These are phyloP conservation scores for Rasamsonia emersonii DNA, from an alignment of 2,329 filamentous ascomycete species.

Conservation along the genomic window DNA sequence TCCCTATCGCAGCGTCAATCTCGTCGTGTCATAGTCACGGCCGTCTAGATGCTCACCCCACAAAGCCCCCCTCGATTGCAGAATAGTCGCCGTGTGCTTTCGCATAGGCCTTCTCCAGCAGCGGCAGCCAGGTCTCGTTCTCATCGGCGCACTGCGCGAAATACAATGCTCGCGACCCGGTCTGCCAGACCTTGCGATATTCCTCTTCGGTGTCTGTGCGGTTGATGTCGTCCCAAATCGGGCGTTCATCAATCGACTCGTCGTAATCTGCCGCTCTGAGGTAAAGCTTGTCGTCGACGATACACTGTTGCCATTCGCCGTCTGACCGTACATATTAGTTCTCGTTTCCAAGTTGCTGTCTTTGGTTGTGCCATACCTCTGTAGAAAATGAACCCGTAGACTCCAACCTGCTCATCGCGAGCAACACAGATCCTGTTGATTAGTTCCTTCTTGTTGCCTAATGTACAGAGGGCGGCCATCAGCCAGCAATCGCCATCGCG, in stretches of 20 bases:
- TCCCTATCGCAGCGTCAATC: slow-evolving; percentile 29
- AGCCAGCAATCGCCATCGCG: slow-evolving; percentile 79
- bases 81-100: slow-evolving; percentile 76
- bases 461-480: slow-evolving; percentile 67
- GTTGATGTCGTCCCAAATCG: slow-evolving; percentile 66
- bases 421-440: slow-evolving; percentile 68
- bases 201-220: slow-evolving; percentile 63
- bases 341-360: slow-evolving; percentile 2
- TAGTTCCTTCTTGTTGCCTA: slow-evolving; percentile 63
- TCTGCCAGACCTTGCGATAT: slow-evolving; percentile 63
- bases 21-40: neutral
- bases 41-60: slow-evolving; percentile 38
- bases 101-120: slow-evolving; percentile 75
- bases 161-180: slow-evolving; percentile 66
- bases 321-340: slow-evolving; percentile 41
- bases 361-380: slow-evolving; percentile 39
- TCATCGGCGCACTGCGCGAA: slow-evolving; percentile 68
- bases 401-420: slow-evolving; percentile 62
- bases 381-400: slow-evolving; percentile 80
- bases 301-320: slow-evolving; percentile 85
- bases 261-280: slow-evolving; percentile 76
- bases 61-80: slow-evolving; percentile 65
- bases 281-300: slow-evolving; percentile 85
- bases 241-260: slow-evolving; percentile 64
- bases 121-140: slow-evolving; percentile 74